These are phyloP conservation scores for Tolypocladium ovalisporum DNA, from an alignment of 2,329 filamentous ascomycete genomes.

Conservation along the genomic window DNA sequence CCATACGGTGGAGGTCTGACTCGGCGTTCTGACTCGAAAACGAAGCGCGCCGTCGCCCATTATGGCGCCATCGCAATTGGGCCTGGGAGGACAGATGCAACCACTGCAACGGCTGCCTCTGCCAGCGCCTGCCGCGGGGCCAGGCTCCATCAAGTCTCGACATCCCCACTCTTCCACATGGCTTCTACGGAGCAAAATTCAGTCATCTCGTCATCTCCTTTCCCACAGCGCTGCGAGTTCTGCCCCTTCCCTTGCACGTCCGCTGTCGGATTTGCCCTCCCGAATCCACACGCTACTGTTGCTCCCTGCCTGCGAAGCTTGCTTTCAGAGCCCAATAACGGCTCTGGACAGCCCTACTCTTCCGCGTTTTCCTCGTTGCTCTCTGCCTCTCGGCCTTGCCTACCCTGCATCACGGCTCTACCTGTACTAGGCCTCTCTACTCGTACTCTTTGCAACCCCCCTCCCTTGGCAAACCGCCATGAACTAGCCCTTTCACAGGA, in stretches of 20 bases:
- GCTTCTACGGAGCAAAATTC: conserved; percentile 13
- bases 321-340: neutral
- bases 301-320: neutral
- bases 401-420: conserved; percentile 1
- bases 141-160: conserved; percentile 10
- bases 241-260: conserved; percentile 8
- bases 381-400: no score
- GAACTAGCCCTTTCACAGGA: conserved; percentile 27
- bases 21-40: neutral
- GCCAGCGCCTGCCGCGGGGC: neutral
- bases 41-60: neutral
- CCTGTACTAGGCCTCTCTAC: neutral
- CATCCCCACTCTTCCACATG: conserved; percentile 17
- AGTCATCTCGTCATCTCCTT: conserved; percentile 19
- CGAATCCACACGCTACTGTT: neutral
- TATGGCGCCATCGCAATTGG: neutral
- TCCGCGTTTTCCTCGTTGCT: conserved; percentile 22
- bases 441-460: conserved; percentile 6
- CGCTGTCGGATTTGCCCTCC: conserved; percentile 17
- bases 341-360: neutral
- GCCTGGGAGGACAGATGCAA: neutral
- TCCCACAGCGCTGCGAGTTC: conserved; percentile 6
- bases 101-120: neutral
- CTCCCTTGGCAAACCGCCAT: conserved; percentile 24
- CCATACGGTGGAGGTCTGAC: neutral